A percentile compares a stretch with the other conserved stretches of the same genome.
Evolutionary conservation across 495 filamentous ascomycete species (phyloP).

Genomic region (Talaromyces adpressus): DNA sequence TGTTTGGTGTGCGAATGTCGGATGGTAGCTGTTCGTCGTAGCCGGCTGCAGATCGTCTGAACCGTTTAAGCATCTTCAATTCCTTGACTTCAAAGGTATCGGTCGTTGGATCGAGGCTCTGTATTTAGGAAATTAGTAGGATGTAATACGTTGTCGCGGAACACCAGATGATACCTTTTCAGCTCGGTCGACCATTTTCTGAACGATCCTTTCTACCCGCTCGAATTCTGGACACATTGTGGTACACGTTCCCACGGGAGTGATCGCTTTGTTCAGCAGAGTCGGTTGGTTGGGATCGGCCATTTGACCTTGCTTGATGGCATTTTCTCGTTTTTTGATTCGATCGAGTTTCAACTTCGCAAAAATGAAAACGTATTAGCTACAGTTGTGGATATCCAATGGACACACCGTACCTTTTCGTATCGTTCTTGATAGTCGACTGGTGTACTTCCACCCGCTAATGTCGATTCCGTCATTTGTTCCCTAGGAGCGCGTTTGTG

Average conservation of each 20-base stretch:
- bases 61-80: conserved; percentile 73
- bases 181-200: conserved; percentile 53
- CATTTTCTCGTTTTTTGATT: conserved; percentile 55
- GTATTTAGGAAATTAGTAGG: conserved; percentile 2
- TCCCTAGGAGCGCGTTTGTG: conserved; percentile 8
- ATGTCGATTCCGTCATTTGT: conserved; percentile 7
- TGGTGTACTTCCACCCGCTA: conserved; percentile 20
- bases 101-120: conserved; percentile 31
- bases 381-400: neutral
- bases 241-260: conserved; percentile 80
- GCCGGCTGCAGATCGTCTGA: conserved; percentile 84
- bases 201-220: conserved; percentile 67
- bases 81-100: conserved; percentile 38
- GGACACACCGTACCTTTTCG: conserved; percentile 25
- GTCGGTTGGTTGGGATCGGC: conserved; percentile 85
- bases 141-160: neutral
- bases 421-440: conserved; percentile 33
- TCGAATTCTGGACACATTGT: conserved; percentile 96
- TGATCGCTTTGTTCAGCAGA: conserved; percentile 74
- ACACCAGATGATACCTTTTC: conserved; percentile 42
- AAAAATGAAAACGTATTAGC: conserved; percentile 17
- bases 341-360: conserved; percentile 59
- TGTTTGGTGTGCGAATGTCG: conserved; percentile 75
- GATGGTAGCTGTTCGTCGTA: conserved; percentile 86
- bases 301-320: conserved; percentile 69